Base-by-base conservation (phyloP, 2,329 filamentous ascomycete genomes). In the Penicillium griseofulvum region DNA sequence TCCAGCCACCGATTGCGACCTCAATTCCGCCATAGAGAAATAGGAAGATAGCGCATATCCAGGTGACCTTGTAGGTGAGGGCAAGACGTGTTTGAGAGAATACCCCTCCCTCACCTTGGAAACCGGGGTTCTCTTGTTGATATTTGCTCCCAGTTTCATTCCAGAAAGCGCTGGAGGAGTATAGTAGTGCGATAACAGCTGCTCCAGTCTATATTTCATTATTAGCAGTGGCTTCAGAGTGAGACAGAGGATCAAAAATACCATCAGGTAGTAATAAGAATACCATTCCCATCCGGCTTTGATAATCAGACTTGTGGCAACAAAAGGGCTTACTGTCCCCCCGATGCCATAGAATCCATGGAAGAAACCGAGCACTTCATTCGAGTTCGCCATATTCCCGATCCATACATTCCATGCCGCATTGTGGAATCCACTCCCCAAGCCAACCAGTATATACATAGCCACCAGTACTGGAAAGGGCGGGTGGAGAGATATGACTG, bases 301-400 rank as follows among this genome's bases (percentile, higher is more conserved):
- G 0, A 86, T 85, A 24, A 91, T 82, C 81, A 92, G 84, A 16
- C 81, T 81, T 0, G 89, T 90, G 1, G 88, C 87, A 55, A 91
- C 80, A 3, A 91, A 71, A 0, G 89, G 60, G 34, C 60, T 63
- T 3, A 63, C 34, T 10, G 60, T 63, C 5, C 58, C 60, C 2
- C 89, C 89, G 0, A 89, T 65, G 0, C 88, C 88, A 65, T 91
- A 93, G 36, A 83, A 83, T 0, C 83, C 87, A 68, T 91, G 88
- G 26, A 92, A 72, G 55, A 91, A 79, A 1, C 89, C 89, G 1
- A 91, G 80, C 0, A 91, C 77, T 66, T 90, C 85, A 67, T 91
- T 91, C 12, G 87, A 83, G 55, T 83, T 83, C 8, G 82, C 79
- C 85, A 92, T 88, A 64, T 85, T 86, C 12, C 88, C 89, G n/a